phyloP scores from a whole-genome alignment of 768 basidiomycete species.

The Zangia roseola region DNA sequence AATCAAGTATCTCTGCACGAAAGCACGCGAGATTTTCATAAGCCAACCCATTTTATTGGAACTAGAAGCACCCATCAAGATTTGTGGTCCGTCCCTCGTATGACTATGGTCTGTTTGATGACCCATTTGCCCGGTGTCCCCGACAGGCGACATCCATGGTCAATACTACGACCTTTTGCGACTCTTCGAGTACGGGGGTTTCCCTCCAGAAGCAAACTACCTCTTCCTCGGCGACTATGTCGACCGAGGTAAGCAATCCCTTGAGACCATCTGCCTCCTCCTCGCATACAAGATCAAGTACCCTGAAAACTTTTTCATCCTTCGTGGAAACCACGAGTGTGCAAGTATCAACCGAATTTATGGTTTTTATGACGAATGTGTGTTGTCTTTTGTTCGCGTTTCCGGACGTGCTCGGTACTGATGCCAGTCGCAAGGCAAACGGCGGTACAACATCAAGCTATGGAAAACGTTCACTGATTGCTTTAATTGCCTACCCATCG shows the following conservation, averaged over 20 bases:
- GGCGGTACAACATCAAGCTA: slow-evolving; percentile 99
- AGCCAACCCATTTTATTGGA: slow-evolving; percentile 97
- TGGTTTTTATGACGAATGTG: slow-evolving; percentile 99
- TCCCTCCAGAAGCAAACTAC: slow-evolving; percentile 99
- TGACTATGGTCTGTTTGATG: slow-evolving; percentile 10
- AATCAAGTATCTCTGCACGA: slow-evolving; percentile 99
- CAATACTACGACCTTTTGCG: slow-evolving; percentile 99
- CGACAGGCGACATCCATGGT: slow-evolving; percentile 93
- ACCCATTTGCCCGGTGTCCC: slow-evolving; percentile 21
- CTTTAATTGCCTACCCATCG: slow-evolving; percentile 99
- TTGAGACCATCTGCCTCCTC: slow-evolving; percentile 99
- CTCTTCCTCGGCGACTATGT: slow-evolving; percentile 99
- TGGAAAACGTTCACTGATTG: slow-evolving; percentile 99
- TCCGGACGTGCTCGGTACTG: slow-evolving; percentile 2
- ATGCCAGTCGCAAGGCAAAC: slow-evolving; percentile 71
- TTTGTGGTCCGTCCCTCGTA: slow-evolving; percentile 73
- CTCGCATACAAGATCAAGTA: slow-evolving; percentile 99
- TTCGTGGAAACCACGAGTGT: slow-evolving; percentile 98
- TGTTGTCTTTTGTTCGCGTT: slow-evolving; percentile 32
- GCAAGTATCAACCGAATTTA: slow-evolving; percentile 99
- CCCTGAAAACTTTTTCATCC: slow-evolving; percentile 99
- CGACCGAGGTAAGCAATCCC: slow-evolving; percentile 97
- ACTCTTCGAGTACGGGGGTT: slow-evolving; percentile 98
- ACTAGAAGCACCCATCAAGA: slow-evolving; percentile 99
- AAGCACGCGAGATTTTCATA: slow-evolving; percentile 98